Conservation (phyloP, 106 monocot genomes). For the Gastrodia elata region DNA sequence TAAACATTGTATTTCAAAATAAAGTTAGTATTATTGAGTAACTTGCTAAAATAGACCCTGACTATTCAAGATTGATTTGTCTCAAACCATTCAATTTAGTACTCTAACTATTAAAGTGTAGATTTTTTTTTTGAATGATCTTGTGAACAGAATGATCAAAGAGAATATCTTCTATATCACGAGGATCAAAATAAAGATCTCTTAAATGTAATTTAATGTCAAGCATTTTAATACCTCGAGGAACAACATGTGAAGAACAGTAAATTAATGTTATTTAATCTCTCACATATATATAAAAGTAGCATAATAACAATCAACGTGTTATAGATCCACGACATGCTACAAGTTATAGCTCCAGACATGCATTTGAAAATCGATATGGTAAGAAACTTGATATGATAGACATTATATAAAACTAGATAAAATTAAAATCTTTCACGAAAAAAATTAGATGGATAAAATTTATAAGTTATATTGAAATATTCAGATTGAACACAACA, state of each 20-base stretch:
- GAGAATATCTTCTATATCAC: neutral
- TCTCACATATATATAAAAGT: neutral
- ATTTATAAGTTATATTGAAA: neutral
- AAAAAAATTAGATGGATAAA: neutral
- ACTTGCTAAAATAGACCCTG: too few relatives aligned
- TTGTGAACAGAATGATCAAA: neutral
- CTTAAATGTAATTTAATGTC: neutral
- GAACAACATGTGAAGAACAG: neutral
- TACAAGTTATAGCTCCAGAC: neutral
- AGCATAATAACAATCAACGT: neutral
- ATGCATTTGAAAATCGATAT: neutral
- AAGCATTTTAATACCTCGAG: neutral
- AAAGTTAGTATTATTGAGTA: too few relatives aligned
- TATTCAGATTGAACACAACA: too few relatives aligned
- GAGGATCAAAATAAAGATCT: neutral
- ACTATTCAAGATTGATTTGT: too few relatives aligned
- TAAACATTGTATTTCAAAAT: too few relatives aligned
- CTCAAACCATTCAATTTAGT: too few relatives aligned
- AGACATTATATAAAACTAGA: neutral
- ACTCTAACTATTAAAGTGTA: too few relatives aligned
- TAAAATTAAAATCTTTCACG: neutral
- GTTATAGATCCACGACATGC: too few relatives aligned
- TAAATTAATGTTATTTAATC: neutral
- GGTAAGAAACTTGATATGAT: neutral
- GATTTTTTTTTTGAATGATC: neutral